A percentile compares a stretch with the other conserved stretches of the same genome.
These are phyloP conservation scores for Stropharia rugosoannulata DNA, from an alignment of 768 basidiomycete species.

Conservation along the genomic window DNA sequence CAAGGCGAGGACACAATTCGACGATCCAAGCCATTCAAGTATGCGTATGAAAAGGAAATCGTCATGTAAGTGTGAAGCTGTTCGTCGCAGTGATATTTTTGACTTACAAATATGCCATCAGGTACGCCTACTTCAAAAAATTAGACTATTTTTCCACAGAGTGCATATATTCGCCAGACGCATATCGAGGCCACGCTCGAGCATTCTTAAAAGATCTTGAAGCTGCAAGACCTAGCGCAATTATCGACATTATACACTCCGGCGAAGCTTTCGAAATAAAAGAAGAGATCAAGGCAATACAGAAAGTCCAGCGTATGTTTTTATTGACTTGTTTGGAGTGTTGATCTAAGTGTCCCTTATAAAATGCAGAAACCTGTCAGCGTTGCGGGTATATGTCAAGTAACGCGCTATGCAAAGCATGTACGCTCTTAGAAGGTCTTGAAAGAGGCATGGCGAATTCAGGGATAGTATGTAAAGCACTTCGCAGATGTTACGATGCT, in stretches of 20 bases:
- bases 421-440: slow-evolving; percentile 85
- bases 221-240: slow-evolving; percentile 89
- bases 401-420: slow-evolving; percentile 96
- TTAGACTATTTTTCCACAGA: slow-evolving; percentile 99
- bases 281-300: slow-evolving; percentile 80
- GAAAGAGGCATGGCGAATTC: slow-evolving; percentile 76
- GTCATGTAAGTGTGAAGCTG: slow-evolving; percentile 70
- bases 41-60: slow-evolving; percentile 99
- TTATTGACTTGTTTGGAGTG: slow-evolving; percentile 6
- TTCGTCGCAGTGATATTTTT: slow-evolving; percentile 1
- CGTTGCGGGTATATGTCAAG: slow-evolving; percentile 96
- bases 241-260: slow-evolving; percentile 97
- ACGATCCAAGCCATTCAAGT: slow-evolving; percentile 99
- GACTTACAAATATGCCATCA: slow-evolving; percentile 28
- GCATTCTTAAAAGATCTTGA: slow-evolving; percentile 95
- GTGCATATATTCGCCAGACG: slow-evolving; percentile 98
- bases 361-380: slow-evolving; percentile 74
- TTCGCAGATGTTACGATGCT: slow-evolving; percentile 3
- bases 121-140: slow-evolving; percentile 99
- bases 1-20: slow-evolving; percentile 96
- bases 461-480: slow-evolving; percentile 50
- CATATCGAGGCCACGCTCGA: slow-evolving; percentile 95
- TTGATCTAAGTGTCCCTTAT: slow-evolving; percentile 2
- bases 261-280: slow-evolving; percentile 89
- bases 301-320: slow-evolving; percentile 80